phyloP scores from a whole-genome alignment of 441 rosid genomes.

The Gossypium davidsonii region DNA sequence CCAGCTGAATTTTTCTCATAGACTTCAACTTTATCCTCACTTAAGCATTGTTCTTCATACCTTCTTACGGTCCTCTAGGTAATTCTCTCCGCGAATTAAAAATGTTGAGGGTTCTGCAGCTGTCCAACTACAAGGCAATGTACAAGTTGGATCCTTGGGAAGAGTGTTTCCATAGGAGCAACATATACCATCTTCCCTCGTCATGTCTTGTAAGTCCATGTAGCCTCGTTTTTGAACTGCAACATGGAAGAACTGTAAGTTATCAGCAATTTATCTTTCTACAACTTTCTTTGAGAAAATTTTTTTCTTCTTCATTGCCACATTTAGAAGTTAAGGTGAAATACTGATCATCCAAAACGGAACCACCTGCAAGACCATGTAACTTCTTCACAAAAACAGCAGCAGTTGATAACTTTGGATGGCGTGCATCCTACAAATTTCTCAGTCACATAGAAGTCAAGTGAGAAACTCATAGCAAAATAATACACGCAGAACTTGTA shows the following conservation, averaged over 20 bases:
- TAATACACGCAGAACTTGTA: constrained; percentile 1
- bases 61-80: constrained; percentile 79
- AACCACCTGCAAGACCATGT: constrained; percentile 86
- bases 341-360: constrained; percentile 17
- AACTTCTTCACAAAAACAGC: constrained; percentile 77
- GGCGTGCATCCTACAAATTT: constrained; percentile 56
- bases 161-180: constrained; percentile 85
- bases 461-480: constrained; percentile 19
- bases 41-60: constrained; percentile 28
- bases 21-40: constrained; percentile 4
- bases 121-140: constrained; percentile 72
- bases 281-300: constrained; percentile 13
- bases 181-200: constrained; percentile 48
- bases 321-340: constrained; percentile 10
- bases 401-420: constrained; percentile 65
- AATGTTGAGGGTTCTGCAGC: constrained; percentile 75
- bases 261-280: constrained; percentile 8
- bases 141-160: constrained; percentile 60
- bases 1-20: background rate
- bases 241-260: constrained; percentile 13
- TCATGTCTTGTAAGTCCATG: constrained; percentile 73
- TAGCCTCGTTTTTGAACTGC: constrained; percentile 93
- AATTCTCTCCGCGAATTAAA: constrained; percentile 80
- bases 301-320: background rate
- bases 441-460: constrained; percentile 11